A percentile compares a stretch with the other conserved stretches of the same genome.
These are phyloP conservation scores for Tuber calosporum DNA, from an alignment of 495 filamentous ascomycete genomes.

Conservation along the genomic window DNA sequence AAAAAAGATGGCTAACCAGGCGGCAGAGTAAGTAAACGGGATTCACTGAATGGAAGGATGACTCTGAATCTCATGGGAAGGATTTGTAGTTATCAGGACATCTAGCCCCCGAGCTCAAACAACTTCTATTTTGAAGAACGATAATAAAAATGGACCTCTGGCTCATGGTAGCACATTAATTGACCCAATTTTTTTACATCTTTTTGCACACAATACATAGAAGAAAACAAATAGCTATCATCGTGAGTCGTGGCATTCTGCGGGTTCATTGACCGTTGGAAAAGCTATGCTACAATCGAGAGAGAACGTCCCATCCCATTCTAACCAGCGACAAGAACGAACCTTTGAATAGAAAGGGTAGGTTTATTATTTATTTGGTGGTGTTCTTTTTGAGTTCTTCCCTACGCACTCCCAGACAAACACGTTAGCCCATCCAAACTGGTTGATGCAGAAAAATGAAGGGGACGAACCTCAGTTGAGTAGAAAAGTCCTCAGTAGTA, in stretches of 20 bases:
- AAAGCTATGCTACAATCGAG: background rate
- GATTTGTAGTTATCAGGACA: constrained; percentile 21
- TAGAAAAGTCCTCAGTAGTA: constrained; percentile 89
- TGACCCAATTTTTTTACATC: background rate
- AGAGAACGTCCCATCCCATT: background rate
- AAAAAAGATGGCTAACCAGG: constrained; percentile 19
- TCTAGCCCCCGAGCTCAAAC: constrained; percentile 16
- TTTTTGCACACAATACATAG: background rate
- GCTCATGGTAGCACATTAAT: background rate
- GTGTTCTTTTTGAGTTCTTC: constrained; percentile 84
- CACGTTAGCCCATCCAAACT: constrained; percentile 11
- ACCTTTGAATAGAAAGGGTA: background rate
- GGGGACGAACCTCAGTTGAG: constrained; percentile 71
- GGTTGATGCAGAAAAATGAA: constrained; percentile 10
- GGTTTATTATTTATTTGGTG: constrained; percentile 9
- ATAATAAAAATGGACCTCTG: constrained; percentile 6
- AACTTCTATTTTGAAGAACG: constrained; percentile 6
- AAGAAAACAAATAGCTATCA: background rate
- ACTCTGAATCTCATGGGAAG: constrained; percentile 19
- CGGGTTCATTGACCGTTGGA: background rate
- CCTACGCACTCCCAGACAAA: constrained; percentile 47
- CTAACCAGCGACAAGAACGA: constrained; percentile 10
- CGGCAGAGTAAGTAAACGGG: constrained; percentile 35
- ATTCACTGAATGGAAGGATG: constrained; percentile 7
- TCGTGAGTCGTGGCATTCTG: background rate